A percentile compares a stretch with the other conserved stretches of the same genome.
These are phyloP conservation scores for Stachybotrys chartarum DNA, from an alignment of 2,329 filamentous ascomycete genomes.

Conservation along the genomic window DNA sequence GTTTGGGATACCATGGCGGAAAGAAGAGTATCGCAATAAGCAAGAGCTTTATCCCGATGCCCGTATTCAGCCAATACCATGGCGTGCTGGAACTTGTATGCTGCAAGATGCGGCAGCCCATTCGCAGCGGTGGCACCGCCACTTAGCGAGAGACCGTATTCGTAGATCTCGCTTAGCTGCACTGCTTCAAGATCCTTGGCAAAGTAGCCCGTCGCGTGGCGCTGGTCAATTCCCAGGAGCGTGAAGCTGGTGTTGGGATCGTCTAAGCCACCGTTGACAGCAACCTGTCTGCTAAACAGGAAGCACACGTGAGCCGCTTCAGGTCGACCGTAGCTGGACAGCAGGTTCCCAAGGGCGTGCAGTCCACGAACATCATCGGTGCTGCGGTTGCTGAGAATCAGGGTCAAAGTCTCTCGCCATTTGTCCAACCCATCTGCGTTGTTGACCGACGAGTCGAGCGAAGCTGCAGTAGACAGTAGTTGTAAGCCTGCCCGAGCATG, in stretches of 20 bases:
- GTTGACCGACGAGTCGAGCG: slow-evolving; percentile 55
- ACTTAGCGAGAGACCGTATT: slow-evolving; percentile 75
- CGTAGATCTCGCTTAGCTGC: slow-evolving; percentile 93
- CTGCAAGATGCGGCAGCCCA: slow-evolving; percentile 72
- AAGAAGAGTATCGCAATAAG: slow-evolving; percentile 84
- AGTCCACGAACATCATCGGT: slow-evolving; percentile 71
- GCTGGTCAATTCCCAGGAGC: slow-evolving; percentile 78
- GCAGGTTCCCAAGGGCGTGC: slow-evolving; percentile 70
- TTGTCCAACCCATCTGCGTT: slow-evolving; percentile 80
- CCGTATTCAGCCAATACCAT: slow-evolving; percentile 78
- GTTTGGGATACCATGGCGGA: slow-evolving; percentile 72
- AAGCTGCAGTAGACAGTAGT: slow-evolving; percentile 64
- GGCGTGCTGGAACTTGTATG: slow-evolving; percentile 89
- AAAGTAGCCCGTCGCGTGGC: slow-evolving; percentile 61
- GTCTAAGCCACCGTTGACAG: slow-evolving; percentile 75
- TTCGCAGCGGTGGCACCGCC: slow-evolving; percentile 42
- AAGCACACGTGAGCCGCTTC: slow-evolving; percentile 94
- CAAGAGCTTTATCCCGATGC: slow-evolving; percentile 71
- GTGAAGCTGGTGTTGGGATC: slow-evolving; percentile 74
- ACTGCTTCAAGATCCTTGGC: slow-evolving; percentile 77
- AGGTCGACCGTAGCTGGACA: slow-evolving; percentile 77
- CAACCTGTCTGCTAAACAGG: slow-evolving; percentile 68
- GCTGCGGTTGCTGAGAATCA: slow-evolving; percentile 85
- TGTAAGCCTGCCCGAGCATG: slow-evolving; percentile 89
- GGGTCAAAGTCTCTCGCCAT: slow-evolving; percentile 83